Evolutionary conservation across 371 early-diverging fungal species (phyloP).

Genomic region (Apophysomyces variabilis): DNA sequence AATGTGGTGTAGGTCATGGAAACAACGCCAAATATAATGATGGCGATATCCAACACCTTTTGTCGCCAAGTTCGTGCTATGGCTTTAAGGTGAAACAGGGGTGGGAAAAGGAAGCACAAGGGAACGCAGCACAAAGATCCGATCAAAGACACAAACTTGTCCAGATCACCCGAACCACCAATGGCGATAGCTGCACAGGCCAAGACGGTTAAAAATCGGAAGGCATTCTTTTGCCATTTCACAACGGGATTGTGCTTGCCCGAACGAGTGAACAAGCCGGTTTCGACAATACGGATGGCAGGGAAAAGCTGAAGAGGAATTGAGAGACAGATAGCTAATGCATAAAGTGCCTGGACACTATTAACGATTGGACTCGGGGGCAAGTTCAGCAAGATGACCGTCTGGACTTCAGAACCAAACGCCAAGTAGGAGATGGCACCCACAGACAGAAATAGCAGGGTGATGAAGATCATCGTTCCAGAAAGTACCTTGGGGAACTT

Average conservation of each 20-base stretch:
- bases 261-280: constrained; percentile 61
- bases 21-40: constrained; percentile 73
- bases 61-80: constrained; percentile 49
- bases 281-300: constrained; percentile 84
- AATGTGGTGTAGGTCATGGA: constrained; percentile 81
- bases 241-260: constrained; percentile 69
- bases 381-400: constrained; percentile 81
- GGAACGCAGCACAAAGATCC: constrained; percentile 70
- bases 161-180: constrained; percentile 74
- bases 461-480: constrained; percentile 72
- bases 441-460: constrained; percentile 70
- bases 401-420: constrained; percentile 79
- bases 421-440: constrained; percentile 81
- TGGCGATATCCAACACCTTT: constrained; percentile 54
- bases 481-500: constrained; percentile 77
- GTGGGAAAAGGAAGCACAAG: constrained; percentile 81
- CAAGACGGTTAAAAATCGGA: constrained; percentile 63
- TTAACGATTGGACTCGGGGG: constrained; percentile 66
- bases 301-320: constrained; percentile 90
- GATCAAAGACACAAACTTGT: constrained; percentile 86
- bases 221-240: constrained; percentile 89
- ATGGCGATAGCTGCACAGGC: constrained; percentile 72
- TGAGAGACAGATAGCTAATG: constrained; percentile 82
- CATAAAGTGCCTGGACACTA: constrained; percentile 77
- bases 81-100: constrained; percentile 78